phyloP scores from a whole-genome alignment of 768 basidiomycete species.

The Pleurotus sapidus region DNA sequence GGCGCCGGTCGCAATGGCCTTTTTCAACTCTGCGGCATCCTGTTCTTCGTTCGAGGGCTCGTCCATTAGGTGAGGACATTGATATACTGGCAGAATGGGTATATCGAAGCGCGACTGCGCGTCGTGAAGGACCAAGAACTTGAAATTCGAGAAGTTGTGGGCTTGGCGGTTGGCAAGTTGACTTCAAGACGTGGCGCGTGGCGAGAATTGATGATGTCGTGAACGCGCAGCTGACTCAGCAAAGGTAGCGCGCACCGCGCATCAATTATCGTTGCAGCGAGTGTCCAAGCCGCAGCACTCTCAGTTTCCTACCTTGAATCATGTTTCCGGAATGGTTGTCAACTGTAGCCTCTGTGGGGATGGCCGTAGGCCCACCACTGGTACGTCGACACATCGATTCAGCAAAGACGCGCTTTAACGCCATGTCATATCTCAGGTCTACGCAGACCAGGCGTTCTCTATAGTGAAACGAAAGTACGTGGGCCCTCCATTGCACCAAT shows the following conservation, averaged over 20 bases:
- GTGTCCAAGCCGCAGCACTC: not conserved
- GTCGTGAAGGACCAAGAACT: too few relatives aligned
- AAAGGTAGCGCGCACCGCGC: not conserved
- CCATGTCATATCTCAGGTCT: conserved; percentile 44
- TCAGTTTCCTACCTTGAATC: not conserved
- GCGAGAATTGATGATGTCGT: not conserved
- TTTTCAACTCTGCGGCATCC: conserved; percentile 53
- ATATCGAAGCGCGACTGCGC: too few relatives aligned
- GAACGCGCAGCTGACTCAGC: not conserved
- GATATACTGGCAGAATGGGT: not conserved
- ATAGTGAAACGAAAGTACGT: conserved; percentile 73
- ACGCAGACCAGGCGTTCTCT: conserved; percentile 80
- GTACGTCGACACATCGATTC: conserved; percentile 21
- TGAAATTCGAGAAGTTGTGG: too few relatives aligned
- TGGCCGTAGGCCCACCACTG: conserved; percentile 83
- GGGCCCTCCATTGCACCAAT: conserved; percentile 2
- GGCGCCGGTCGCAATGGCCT: conserved; percentile 28
- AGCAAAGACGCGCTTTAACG: not conserved
- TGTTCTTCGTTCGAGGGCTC: not conserved
- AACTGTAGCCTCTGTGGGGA: conserved; percentile 65
- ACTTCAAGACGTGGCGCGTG: not conserved
- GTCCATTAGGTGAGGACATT: conserved; percentile 22
- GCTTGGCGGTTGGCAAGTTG: not conserved
- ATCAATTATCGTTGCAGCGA: not conserved
- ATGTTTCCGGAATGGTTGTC: conserved; percentile 54